Evolutionary conservation across 305 asterid genomes (phyloP).

Genomic region (Fraxinus latifolia): DNA sequence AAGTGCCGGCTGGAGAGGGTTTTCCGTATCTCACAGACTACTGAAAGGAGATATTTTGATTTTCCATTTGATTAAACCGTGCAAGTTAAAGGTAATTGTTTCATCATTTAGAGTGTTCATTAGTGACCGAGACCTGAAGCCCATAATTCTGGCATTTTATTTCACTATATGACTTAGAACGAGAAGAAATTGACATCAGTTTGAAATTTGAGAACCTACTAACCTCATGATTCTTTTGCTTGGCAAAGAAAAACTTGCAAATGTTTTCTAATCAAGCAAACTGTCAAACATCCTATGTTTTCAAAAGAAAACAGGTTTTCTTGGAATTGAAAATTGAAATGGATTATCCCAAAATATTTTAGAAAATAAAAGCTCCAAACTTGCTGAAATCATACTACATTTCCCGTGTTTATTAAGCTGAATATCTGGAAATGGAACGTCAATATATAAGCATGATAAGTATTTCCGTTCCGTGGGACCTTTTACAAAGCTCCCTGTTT

Average conservation of each 20-base stretch:
- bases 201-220: background rate
- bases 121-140: background rate
- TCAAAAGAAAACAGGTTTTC: background rate
- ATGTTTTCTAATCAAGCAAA: background rate
- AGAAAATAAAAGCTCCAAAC: background rate
- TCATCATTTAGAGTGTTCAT: background rate
- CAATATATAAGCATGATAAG: background rate
- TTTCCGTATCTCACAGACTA: slow-evolving; percentile 58
- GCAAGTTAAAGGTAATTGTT: slow-evolving; percentile 69
- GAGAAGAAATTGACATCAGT: background rate
- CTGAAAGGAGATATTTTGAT: slow-evolving; percentile 74
- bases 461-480: background rate
- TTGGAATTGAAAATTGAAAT: background rate
- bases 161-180: background rate
- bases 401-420: background rate
- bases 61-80: slow-evolving; percentile 66
- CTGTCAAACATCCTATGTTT: background rate
- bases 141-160: background rate
- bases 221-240: background rate
- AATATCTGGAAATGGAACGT: background rate
- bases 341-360: background rate
- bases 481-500: background rate
- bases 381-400: background rate
- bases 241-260: background rate
- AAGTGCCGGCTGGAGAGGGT: slow-evolving; percentile 95